Evolutionary conservation across 176 grass and related monocot genomes (phyloP).

Genomic region (Lolium multiflorum): DNA sequence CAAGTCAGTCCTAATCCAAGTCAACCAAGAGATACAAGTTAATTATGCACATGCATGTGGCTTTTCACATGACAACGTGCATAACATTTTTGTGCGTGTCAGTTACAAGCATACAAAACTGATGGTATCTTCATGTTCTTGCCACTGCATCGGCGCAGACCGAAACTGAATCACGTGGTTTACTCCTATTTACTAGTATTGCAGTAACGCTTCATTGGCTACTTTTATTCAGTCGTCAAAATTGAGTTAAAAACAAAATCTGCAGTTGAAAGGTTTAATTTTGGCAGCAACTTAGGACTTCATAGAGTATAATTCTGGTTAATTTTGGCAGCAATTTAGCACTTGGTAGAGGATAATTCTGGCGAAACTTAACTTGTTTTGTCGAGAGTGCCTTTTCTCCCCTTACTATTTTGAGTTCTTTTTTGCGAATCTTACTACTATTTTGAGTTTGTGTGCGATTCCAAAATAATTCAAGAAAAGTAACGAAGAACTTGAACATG

Average conservation of each 20-base stretch:
- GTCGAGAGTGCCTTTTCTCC: not conserved
- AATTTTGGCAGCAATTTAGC: not conserved
- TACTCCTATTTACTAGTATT: not conserved
- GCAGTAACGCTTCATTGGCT: slow-evolving; percentile 10
- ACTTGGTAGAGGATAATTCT: not conserved
- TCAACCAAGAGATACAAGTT: not conserved
- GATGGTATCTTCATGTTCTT: not conserved
- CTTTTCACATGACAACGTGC: slow-evolving; percentile 17
- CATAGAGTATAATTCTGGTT: too few relatives aligned
- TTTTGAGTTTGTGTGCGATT: too few relatives aligned
- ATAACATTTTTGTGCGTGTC: not conserved
- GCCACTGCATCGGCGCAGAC: not conserved
- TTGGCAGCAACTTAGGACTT: not conserved
- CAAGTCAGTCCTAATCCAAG: not conserved
- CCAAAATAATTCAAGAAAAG: too few relatives aligned
- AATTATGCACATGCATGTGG: not conserved
- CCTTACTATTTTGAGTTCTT: not conserved
- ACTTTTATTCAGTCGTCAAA: not conserved
- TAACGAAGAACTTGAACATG: not conserved
- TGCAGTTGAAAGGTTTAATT: not conserved
- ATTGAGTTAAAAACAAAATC: not conserved
- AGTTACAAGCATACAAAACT: slow-evolving; percentile 1
- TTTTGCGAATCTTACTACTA: too few relatives aligned
- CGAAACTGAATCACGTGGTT: not conserved
- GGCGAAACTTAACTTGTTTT: too few relatives aligned